phyloP scores from a whole-genome alignment of 345 rosid genomes.

The Lumnitzera littorea region DNA sequence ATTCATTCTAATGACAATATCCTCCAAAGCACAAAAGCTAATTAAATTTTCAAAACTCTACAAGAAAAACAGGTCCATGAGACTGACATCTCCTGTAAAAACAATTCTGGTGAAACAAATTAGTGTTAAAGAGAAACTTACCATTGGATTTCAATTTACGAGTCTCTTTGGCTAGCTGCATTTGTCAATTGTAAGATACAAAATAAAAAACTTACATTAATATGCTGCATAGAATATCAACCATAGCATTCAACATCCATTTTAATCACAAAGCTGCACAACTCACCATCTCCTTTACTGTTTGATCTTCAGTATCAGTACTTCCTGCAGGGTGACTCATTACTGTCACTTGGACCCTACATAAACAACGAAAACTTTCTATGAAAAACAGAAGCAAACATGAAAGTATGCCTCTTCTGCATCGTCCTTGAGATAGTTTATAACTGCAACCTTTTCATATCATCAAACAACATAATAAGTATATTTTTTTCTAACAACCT shows the following conservation, averaged over 20 bases:
- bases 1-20: no score
- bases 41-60: no score
- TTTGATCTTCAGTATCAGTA: slow-evolving; percentile 18
- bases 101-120: neutral
- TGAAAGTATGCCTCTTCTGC: neutral
- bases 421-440: neutral
- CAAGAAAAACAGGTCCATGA: no score
- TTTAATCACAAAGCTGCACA: neutral
- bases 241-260: no score
- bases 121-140: slow-evolving; percentile 17
- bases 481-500: slow-evolving; percentile 30
- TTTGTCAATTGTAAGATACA: slow-evolving; percentile 5
- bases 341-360: slow-evolving; percentile 35
- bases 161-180: slow-evolving; percentile 33
- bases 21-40: no score
- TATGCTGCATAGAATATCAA: no score
- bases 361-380: slow-evolving; percentile 5
- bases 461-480: neutral
- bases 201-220: neutral
- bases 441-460: neutral
- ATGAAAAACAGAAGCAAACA: neutral
- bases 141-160: slow-evolving; percentile 26
- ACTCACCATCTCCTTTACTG: slow-evolving; percentile 36
- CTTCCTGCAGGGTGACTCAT: slow-evolving; percentile 22
- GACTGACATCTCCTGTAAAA: no score